Conservation (phyloP, 345 rosid genomes). For the Limnanthes douglasii region DNA sequence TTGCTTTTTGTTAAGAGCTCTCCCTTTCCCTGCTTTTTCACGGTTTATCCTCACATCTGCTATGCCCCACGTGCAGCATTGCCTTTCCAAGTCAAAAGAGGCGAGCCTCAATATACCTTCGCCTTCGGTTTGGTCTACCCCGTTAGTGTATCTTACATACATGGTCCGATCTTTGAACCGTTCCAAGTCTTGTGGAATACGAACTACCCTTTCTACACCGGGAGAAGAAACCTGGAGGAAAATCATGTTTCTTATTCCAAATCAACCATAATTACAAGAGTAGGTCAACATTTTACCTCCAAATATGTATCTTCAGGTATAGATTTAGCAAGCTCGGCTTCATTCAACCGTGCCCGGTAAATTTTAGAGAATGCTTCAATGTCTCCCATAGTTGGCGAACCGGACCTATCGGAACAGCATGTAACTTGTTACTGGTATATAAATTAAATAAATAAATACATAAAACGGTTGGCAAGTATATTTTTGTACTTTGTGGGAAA, state of each 20-base stretch:
- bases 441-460: too few relatives aligned
- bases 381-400: conserved; percentile 73
- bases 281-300: conserved; percentile 33
- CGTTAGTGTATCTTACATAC: conserved; percentile 39
- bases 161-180: conserved; percentile 64
- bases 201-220: conserved; percentile 69
- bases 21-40: conserved; percentile 87
- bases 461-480: too few relatives aligned
- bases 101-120: conserved; percentile 64
- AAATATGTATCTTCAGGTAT: conserved; percentile 43
- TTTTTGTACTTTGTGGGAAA: too few relatives aligned
- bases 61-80: conserved; percentile 63
- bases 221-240: conserved; percentile 71
- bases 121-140: conserved; percentile 18
- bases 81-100: conserved; percentile 40
- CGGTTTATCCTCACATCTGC: conserved; percentile 71
- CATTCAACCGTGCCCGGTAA: conserved; percentile 46
- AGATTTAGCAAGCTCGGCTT: conserved; percentile 54
- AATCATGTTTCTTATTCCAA: conserved; percentile 5
- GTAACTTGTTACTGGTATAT: too few relatives aligned
- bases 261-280: neutral
- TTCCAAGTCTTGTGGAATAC: conserved; percentile 66
- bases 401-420: conserved; percentile 32
- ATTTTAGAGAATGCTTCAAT: conserved; percentile 52
- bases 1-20: conserved; percentile 82